Base-by-base conservation (phyloP, 495 filamentous ascomycete genomes). In the Daldinia bambusicola region DNA sequence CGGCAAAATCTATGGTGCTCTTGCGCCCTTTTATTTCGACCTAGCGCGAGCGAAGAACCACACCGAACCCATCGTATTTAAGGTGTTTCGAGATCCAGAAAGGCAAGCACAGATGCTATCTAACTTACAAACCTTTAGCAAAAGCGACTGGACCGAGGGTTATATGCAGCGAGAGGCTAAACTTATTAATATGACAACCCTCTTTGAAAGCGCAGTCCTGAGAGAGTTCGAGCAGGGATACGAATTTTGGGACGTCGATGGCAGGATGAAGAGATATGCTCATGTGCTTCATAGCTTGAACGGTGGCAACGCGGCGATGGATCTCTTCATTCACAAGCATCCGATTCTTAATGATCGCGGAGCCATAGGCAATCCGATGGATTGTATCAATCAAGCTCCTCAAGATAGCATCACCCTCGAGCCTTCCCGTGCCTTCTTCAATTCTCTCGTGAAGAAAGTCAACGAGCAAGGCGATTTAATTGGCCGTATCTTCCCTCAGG, bases 221-320 rank as follows among this genome's bases (percentile, higher is more conserved):
- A 86, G 91, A 57, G 95, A 98, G 78, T 98, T 98, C 74, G 92
- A 97, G 77, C 91, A 91, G 69, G 96, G 92, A 4, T 93, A 94
- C 67, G 93, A 96, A 77, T 88, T 88, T n/a, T 90, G 90, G 76
- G 95, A 99, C 79, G 88, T 96, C 58, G 91, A 97, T 71, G 93
- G 92, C 10, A 85, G 88, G 40, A 97, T 97, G 94, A 88, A 86
- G 61, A 87, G 91, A 78, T 98, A 97, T 80, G 93, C 94, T 9
- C 88, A 94, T 67, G 92, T 98, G 22, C 82, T 99, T 20, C 89
- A 88, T 62, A 85, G 86, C 8, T 82, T 99, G 45, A 97, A 98
- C 78, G 94, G 93, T 6, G 93, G 92, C 18, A 82, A 84, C 16
- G 89, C 91, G 2, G 92, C 88, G 8, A 83, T 94, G 40, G 93